These are phyloP conservation scores for Torulaspora globosa DNA, from an alignment of 1,139 yeast species.

Conservation along the genomic window DNA sequence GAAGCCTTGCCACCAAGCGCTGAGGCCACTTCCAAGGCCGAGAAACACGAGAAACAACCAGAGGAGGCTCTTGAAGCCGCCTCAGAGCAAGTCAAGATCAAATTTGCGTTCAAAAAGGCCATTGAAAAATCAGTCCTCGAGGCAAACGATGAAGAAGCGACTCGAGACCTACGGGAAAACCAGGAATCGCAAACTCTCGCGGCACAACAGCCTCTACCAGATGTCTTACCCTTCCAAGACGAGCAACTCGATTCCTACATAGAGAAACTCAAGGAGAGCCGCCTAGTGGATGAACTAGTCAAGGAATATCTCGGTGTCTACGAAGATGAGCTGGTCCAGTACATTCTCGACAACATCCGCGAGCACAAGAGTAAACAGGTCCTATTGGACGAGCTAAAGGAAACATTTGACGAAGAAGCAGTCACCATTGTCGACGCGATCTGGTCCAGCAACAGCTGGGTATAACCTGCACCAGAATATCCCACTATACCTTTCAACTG, in stretches of 20 bases:
- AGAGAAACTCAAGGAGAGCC: conserved; percentile 17
- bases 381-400: conserved; percentile 30
- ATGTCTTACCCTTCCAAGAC: conserved; percentile 9
- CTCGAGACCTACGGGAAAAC: not conserved
- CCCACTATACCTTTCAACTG: not conserved
- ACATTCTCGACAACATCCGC: conserved; percentile 31
- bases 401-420: conserved; percentile 36
- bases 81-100: conserved; percentile 22
- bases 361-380: conserved; percentile 25
- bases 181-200: not conserved
- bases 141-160: not conserved
- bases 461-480: not conserved
- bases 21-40: not conserved
- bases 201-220: conserved; percentile 1
- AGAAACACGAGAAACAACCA: conserved; percentile 1
- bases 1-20: not conserved
- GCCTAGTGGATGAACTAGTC: conserved; percentile 31
- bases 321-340: conserved; percentile 35
- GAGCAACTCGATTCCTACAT: conserved; percentile 20
- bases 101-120: conserved; percentile 26
- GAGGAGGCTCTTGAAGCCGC: not conserved
- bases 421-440: conserved; percentile 27
- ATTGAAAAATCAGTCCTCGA: conserved; percentile 18
- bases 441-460: conserved; percentile 21
- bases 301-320: conserved; percentile 35